Conservation (phyloP, 2,329 filamentous ascomycete species). For the Phialemonium atrogriseum region DNA sequence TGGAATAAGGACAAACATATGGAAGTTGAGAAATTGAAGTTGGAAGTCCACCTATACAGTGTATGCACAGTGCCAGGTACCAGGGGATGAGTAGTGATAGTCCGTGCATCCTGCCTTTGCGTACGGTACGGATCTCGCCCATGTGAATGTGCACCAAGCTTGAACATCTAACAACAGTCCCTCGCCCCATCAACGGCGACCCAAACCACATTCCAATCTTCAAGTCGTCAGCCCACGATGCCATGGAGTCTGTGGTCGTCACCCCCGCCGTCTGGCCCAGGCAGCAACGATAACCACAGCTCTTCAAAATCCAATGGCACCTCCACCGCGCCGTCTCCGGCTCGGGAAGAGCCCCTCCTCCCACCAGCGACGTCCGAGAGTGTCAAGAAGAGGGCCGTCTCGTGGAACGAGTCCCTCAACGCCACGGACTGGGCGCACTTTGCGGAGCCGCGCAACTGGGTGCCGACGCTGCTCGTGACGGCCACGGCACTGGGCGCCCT, state of each 20-base stretch:
- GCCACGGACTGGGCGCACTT: conserved; percentile 45
- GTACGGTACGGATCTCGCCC: too few species aligned
- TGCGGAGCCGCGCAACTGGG: conserved; percentile 44
- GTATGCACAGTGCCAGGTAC: too few species aligned
- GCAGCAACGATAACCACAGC: too few species aligned
- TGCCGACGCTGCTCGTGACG: conserved; percentile 46
- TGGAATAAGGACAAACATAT: too few species aligned
- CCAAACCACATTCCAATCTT: background rate
- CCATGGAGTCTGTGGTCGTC: conserved; percentile 11
- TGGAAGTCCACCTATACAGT: too few species aligned
- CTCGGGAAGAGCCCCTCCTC: background rate
- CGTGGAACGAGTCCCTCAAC: conserved; percentile 34
- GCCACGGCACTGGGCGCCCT: conserved; percentile 44
- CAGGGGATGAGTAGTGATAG: too few species aligned
- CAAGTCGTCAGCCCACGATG: conserved; percentile 6
- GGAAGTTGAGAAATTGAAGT: too few species aligned
- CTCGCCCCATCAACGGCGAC: conserved; percentile 1
- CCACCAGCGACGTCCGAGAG: conserved; percentile 2
- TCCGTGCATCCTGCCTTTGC: too few species aligned
- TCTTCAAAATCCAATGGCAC: too few species aligned
- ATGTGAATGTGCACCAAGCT: too few species aligned
- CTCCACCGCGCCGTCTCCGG: background rate
- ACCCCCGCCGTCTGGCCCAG: conserved; percentile 5
- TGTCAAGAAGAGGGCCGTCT: conserved; percentile 18
- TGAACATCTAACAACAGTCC: background rate